Evolutionary conservation across 75 land plant genomes (phyloP), one percentile per base, ranked within the genome.

Genomic region (Selaginella tamariscina): DNA sequence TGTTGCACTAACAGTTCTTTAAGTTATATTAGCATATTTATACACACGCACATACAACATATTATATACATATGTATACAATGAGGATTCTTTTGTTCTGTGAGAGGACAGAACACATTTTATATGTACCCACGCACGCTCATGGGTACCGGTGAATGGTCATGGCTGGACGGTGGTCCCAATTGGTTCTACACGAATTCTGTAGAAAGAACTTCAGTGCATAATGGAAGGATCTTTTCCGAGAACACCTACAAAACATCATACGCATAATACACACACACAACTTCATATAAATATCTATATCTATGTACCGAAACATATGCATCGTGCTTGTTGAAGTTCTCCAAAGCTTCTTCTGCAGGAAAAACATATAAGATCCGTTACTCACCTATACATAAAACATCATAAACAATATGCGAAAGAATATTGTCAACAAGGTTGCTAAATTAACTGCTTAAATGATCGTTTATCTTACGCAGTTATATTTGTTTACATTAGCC

Each of bases 321-420:
- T 5, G 49, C 49, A 5, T 39, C 49, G 49, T 39, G 49, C 49
- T 39, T 39, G 49, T 39, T 72, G 64, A 88, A 88, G 31, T 72
- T 64, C 74, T 84, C 74, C 65, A 82, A 72, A n/a, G 88, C 92
- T 31, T 91, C 87, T 68, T 72, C 92, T 91, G 87, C 78, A 85
- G 56, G 22, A 56, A 15, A 29, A 8, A 54, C n/a, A 31, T 70
- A 72, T 39, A 29, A 21, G 30, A n/a, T 31, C 27, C 21, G 15
- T 11, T 30, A 55, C 27, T 27, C 44, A 63, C 30, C 30, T 29
- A 69, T 49, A 56, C 24, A 56, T 0, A 31, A 21, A 20, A 29
- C 24, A 18, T 1, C 56, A 24, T 18, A 30, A 13, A 54, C 11
- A 56, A 20, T 39, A 31, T 21, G 55, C 21, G 54, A 1, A 33